phyloP scores from a whole-genome alignment of 106 monocot genomes.

The Dendrobium huoshanense region DNA sequence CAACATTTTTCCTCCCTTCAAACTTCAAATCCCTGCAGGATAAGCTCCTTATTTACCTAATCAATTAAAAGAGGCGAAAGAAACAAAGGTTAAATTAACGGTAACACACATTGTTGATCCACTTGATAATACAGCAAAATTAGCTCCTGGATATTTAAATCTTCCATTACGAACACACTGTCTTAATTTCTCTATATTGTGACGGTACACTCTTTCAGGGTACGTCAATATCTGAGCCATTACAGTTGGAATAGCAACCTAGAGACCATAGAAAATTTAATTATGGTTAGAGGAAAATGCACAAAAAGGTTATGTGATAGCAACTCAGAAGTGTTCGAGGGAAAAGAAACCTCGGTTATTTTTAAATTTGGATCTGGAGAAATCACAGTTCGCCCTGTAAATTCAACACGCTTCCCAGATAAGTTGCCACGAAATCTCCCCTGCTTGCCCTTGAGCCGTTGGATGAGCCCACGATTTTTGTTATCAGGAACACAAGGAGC shows the following conservation, averaged over 20 bases:
- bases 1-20: slow-evolving; percentile 59
- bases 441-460: slow-evolving; percentile 95
- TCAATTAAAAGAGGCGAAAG: background rate
- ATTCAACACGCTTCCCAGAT: slow-evolving; percentile 91
- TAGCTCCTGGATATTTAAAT: slow-evolving; percentile 89
- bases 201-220: slow-evolving; percentile 78
- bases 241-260: slow-evolving; percentile 86
- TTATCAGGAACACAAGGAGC: slow-evolving; percentile 60
- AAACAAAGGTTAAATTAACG: background rate
- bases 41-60: background rate
- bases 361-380: slow-evolving; percentile 99
- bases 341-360: slow-evolving; percentile 75
- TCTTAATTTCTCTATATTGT: slow-evolving; percentile 95
- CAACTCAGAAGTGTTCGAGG: background rate
- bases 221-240: slow-evolving; percentile 86
- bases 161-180: slow-evolving; percentile 82
- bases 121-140: slow-evolving; percentile 54
- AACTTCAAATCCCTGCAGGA: slow-evolving; percentile 70
- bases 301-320: background rate
- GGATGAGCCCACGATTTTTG: slow-evolving; percentile 69
- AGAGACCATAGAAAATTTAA: slow-evolving; percentile 8
- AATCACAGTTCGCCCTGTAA: slow-evolving; percentile 95
- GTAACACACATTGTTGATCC: slow-evolving; percentile 55
- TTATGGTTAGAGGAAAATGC: background rate
- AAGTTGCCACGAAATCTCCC: slow-evolving; percentile 94